phyloP scores from a whole-genome alignment of 305 asterid genomes.

The Plantago coronopus region DNA sequence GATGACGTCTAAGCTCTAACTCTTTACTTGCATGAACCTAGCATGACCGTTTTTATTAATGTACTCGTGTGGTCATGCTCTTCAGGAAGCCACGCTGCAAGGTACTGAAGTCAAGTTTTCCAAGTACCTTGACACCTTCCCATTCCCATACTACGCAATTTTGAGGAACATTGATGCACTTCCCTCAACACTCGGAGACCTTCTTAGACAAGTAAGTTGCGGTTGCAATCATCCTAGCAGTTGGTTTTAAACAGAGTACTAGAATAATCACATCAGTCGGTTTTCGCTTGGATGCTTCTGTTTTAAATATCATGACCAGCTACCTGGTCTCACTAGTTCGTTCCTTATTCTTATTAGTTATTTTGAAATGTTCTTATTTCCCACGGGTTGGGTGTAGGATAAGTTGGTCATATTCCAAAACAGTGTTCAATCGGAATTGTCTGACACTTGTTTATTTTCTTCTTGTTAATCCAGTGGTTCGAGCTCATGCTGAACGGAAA shows the following conservation, averaged over 20 bases:
- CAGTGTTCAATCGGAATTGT: neutral
- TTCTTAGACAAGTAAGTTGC: conserved; percentile 76
- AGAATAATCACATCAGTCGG: too few species aligned
- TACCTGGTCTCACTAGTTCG: too few species aligned
- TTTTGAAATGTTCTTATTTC: neutral
- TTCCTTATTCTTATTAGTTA: too few species aligned
- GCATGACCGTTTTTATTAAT: neutral
- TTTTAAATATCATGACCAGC: too few species aligned
- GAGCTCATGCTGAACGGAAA: conserved; percentile 10
- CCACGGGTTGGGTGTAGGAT: neutral
- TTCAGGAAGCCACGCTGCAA: conserved; percentile 58
- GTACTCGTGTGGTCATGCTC: conserved; percentile 7
- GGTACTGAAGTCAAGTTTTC: conserved; percentile 36
- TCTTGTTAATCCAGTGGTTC: conserved; percentile 9
- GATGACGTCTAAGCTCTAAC: neutral
- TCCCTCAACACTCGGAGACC: conserved; percentile 86
- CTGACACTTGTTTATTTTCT: neutral
- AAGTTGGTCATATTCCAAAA: neutral
- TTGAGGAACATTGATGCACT: conserved; percentile 83
- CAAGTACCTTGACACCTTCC: conserved; percentile 74
- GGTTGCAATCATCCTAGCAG: neutral
- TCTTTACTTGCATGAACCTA: neutral
- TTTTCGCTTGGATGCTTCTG: too few species aligned
- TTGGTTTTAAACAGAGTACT: neutral
- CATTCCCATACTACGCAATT: conserved; percentile 82